A percentile compares a stretch with the other conserved stretches of the same genome.
These are phyloP conservation scores for Anaeromyces robustus DNA, from an alignment of 192 early-diverging fungal species.

Conservation along the genomic window DNA sequence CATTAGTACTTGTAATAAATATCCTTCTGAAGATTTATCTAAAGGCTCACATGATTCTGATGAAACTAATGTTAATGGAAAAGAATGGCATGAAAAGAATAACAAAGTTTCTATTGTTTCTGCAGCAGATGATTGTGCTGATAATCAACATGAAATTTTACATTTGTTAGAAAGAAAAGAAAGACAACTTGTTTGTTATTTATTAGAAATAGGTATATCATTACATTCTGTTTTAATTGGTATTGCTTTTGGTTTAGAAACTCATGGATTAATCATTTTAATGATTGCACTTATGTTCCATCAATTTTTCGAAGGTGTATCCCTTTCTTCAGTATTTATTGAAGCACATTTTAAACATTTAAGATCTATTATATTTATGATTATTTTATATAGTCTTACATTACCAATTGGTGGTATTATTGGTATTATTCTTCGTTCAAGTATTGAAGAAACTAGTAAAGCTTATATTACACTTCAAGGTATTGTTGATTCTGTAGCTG, in stretches of 20 bases:
- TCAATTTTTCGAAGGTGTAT: conserved; percentile 68
- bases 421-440: conserved; percentile 50
- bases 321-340: conserved; percentile 21
- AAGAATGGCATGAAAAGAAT: background rate
- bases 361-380: conserved; percentile 11
- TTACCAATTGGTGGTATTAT: conserved; percentile 70
- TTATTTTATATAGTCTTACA: conserved; percentile 43
- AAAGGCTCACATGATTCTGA: too few relatives aligned
- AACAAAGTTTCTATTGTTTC: background rate
- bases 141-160: background rate
- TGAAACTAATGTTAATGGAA: background rate
- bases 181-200: conserved; percentile 15
- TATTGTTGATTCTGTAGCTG: conserved; percentile 63
- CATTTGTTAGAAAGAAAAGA: background rate
- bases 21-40: background rate
- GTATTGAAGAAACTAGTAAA: conserved; percentile 34
- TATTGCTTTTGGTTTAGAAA: conserved; percentile 42
- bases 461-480: conserved; percentile 49
- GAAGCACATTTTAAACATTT: conserved; percentile 33
- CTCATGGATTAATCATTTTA: conserved; percentile 36
- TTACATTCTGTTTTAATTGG: conserved; percentile 65
- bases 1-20: background rate
- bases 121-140: background rate
- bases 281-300: conserved; percentile 50
- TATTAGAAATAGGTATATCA: conserved; percentile 61